A percentile compares a stretch with the other conserved stretches of the same genome.
phyloP scores from a whole-genome alignment of 139 green algal genomes.

The Tetraselmis chui region DNA sequence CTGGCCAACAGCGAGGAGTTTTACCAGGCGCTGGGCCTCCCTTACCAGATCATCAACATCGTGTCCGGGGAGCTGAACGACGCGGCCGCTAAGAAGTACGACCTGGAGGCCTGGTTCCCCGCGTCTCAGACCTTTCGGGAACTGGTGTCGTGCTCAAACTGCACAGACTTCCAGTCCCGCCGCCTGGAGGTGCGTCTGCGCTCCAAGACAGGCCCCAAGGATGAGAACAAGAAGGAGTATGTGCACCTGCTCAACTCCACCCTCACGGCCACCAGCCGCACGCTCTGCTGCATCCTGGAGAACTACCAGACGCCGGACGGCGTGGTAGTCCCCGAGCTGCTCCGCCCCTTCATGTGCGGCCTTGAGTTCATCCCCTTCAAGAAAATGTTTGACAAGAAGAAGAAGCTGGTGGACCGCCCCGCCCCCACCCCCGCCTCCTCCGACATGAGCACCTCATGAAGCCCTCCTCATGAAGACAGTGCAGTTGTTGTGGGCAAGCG shows the following conservation, averaged over 20 bases:
- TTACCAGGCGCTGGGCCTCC: slow-evolving; percentile 65
- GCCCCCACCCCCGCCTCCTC: neutral
- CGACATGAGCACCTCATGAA: neutral
- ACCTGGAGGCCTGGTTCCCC: slow-evolving; percentile 98
- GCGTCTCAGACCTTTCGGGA: slow-evolving; percentile 82
- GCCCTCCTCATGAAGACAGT: too few species aligned
- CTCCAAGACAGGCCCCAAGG: slow-evolving; percentile 24
- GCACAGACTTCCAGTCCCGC: slow-evolving; percentile 89
- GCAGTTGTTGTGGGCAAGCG: too few species aligned
- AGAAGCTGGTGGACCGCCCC: slow-evolving; percentile 51
- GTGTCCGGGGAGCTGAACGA: slow-evolving; percentile 96
- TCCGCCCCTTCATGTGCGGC: slow-evolving; percentile 86
- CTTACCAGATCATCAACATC: slow-evolving; percentile 96
- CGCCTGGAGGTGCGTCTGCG: slow-evolving; percentile 77
- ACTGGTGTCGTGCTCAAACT: slow-evolving; percentile 98
- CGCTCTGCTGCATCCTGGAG: slow-evolving; percentile 96
- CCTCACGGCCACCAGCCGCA: slow-evolving; percentile 91
- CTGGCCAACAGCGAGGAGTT: slow-evolving; percentile 83
- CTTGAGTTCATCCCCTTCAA: slow-evolving; percentile 94
- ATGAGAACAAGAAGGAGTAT: slow-evolving; percentile 66
- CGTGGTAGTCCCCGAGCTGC: slow-evolving; percentile 50
- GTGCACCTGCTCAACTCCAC: slow-evolving; percentile 98
- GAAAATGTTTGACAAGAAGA: slow-evolving; percentile 56
- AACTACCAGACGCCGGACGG: slow-evolving; percentile 90
- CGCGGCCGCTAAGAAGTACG: slow-evolving; percentile 98